Evolutionary conservation across 768 basidiomycete species (phyloP).

Genomic region (Boletus coccyginus): DNA sequence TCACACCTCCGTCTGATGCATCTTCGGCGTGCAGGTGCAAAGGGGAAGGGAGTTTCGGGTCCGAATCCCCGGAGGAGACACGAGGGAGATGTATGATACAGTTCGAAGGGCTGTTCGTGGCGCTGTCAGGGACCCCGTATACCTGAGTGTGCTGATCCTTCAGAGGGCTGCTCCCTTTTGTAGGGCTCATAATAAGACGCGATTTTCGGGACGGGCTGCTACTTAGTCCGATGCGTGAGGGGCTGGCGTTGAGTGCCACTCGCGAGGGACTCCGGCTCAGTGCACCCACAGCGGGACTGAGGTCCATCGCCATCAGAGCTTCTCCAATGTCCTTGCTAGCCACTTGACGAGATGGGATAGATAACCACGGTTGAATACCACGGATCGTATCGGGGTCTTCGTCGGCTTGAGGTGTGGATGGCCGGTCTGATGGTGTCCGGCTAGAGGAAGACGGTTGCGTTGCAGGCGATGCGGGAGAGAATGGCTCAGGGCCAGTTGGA

Average conservation of each 20-base stretch:
- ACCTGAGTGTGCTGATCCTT: conserved; percentile 10
- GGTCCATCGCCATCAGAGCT: conserved; percentile 42
- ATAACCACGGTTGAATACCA: conserved; percentile 30
- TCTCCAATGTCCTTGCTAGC: conserved; percentile 20
- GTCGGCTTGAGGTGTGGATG: conserved; percentile 21
- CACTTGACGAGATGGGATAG: conserved; percentile 24
- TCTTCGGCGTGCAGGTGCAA: not conserved
- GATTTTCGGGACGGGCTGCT: conserved; percentile 24
- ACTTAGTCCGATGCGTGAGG: conserved; percentile 19
- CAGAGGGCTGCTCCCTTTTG: conserved; percentile 18
- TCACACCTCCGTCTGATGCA: not conserved
- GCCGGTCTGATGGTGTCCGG: conserved; percentile 11
- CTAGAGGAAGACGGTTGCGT: conserved; percentile 7
- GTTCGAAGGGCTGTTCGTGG: conserved; percentile 21
- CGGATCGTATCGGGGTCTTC: conserved; percentile 5
- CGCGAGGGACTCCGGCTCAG: conserved; percentile 27
- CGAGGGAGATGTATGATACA: conserved; percentile 21
- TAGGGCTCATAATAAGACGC: conserved; percentile 23
- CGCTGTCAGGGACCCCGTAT: conserved; percentile 7
- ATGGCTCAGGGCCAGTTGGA: not conserved
- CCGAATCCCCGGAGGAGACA: conserved; percentile 17
- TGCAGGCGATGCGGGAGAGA: conserved; percentile 4
- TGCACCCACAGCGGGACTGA: conserved; percentile 7
- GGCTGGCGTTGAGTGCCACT: conserved; percentile 16
- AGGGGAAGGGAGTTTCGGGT: conserved; percentile 8